Conservation (phyloP, 345 rosid genomes). For the Eucalyptus tenuipes region DNA sequence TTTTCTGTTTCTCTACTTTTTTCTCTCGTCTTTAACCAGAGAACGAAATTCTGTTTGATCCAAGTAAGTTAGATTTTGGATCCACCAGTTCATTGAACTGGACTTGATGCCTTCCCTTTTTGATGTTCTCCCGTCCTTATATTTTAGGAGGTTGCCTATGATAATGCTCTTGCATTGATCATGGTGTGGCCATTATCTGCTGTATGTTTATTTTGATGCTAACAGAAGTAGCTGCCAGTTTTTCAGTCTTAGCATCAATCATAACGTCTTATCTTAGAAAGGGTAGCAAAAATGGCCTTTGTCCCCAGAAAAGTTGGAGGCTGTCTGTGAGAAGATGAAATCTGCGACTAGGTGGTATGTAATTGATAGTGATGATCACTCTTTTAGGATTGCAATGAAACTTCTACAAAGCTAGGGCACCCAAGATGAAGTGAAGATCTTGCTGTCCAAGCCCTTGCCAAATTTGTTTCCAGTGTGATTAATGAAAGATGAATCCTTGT, state of each 20-base stretch:
- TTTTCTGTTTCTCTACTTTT: not conserved
- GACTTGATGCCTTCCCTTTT: not conserved
- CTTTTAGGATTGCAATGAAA: constrained; percentile 64
- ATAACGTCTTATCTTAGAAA: not conserved
- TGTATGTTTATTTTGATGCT: not conserved
- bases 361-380: constrained; percentile 78
- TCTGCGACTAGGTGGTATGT: constrained; percentile 33
- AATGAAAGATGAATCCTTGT: not conserved
- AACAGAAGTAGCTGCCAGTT: not conserved
- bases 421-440: constrained; percentile 52
- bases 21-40: not conserved
- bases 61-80: not conserved
- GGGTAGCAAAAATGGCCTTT: constrained; percentile 69
- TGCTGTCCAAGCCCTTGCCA: constrained; percentile 37
- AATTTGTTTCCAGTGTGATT: constrained; percentile 31
- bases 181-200: not conserved
- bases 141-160: not conserved
- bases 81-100: not conserved
- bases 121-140: not conserved
- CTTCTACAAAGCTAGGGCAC: constrained; percentile 35
- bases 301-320: constrained; percentile 63
- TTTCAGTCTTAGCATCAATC: not conserved
- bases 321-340: constrained; percentile 59
- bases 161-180: not conserved
- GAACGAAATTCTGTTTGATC: not conserved